Conservation (phyloP, 805 yeast species). For the Candida succiphila region DNA sequence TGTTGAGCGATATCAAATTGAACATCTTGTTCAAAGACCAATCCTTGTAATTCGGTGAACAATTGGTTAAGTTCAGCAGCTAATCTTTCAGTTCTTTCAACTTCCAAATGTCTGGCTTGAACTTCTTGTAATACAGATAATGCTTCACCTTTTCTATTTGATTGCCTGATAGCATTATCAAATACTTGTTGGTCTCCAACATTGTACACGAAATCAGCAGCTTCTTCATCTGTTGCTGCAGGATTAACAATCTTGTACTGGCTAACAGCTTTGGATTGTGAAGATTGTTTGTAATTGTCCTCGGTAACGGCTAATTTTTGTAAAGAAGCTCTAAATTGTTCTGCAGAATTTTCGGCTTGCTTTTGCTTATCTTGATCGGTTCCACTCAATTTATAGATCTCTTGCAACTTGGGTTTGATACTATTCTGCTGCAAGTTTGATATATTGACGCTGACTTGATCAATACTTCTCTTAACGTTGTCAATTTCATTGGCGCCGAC, state of each 20-base stretch:
- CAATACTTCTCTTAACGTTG: constrained; percentile 65
- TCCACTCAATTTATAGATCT: constrained; percentile 60
- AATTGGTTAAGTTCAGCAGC: constrained; percentile 93
- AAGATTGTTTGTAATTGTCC: constrained; percentile 75
- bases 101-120: constrained; percentile 90
- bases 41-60: constrained; percentile 91
- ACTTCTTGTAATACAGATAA: constrained; percentile 92
- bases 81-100: constrained; percentile 87
- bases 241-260: constrained; percentile 89
- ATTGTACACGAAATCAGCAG: constrained; percentile 77
- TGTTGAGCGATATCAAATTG: constrained; percentile 76
- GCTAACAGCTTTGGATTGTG: constrained; percentile 81
- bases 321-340: constrained; percentile 74
- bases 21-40: constrained; percentile 92
- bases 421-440: constrained; percentile 58
- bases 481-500: constrained; percentile 63
- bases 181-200: constrained; percentile 84
- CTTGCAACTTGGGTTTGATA: constrained; percentile 68
- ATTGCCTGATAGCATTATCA: constrained; percentile 82
- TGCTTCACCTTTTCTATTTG: constrained; percentile 90
- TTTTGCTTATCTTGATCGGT: constrained; percentile 73
- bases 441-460: constrained; percentile 67
- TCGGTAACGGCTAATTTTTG: constrained; percentile 83
- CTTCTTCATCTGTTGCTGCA: constrained; percentile 74
- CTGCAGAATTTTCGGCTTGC: constrained; percentile 85